These are phyloP conservation scores for Alternaria triticimaculans DNA, from an alignment of 2,329 filamentous ascomycete species.

Conservation along the genomic window DNA sequence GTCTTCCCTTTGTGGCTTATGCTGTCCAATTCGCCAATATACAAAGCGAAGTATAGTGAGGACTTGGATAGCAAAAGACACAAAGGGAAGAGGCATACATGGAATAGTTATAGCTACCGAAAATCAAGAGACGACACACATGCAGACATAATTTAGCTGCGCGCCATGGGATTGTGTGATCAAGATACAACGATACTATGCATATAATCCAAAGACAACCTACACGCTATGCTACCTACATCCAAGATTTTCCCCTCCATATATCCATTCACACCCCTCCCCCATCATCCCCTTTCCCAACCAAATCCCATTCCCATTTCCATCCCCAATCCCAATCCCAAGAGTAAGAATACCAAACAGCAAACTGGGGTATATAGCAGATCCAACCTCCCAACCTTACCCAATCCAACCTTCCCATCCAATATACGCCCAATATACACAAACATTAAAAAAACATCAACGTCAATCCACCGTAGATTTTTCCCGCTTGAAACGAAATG, in stretches of 20 bases:
- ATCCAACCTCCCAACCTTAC: constrained; percentile 16
- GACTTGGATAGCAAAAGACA: no score
- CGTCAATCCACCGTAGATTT: neutral
- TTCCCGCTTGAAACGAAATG: neutral
- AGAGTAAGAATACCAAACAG: constrained; percentile 15
- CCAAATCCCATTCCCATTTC: neutral
- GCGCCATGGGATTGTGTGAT: no score
- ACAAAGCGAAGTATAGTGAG: no score
- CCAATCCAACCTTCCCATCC: neutral
- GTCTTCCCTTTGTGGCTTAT: no score
- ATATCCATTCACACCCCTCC: neutral
- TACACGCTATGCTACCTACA: neutral
- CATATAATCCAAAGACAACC: neutral
- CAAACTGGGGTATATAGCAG: constrained; percentile 36
- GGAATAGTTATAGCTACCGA: neutral
- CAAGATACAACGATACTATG: neutral
- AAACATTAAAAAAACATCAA: neutral
- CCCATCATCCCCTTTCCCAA: neutral
- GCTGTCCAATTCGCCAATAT: no score
- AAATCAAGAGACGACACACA: rapidly evolving
- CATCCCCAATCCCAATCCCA: neutral
- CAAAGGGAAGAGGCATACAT: neutral
- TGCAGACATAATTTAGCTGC: neutral
- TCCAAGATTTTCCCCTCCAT: neutral
- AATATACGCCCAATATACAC: constrained; percentile 4